Evolutionary conservation across 192 early-diverging fungal genomes (phyloP).

Genomic region (Entomortierella chlamydospora): DNA sequence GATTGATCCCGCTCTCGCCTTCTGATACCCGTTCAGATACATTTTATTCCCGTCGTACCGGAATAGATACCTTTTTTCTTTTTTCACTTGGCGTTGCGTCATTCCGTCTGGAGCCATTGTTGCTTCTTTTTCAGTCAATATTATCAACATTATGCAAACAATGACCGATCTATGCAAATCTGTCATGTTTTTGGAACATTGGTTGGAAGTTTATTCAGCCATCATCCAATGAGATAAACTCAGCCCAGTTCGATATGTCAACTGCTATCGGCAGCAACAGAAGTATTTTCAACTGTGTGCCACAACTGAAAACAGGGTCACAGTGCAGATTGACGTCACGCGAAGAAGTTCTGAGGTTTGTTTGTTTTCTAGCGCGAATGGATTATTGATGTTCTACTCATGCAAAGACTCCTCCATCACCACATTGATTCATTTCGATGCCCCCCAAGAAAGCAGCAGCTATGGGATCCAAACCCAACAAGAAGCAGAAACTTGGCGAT

Average conservation of each 20-base stretch:
- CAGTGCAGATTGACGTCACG: slow-evolving; percentile 31
- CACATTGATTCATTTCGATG: slow-evolving; percentile 9
- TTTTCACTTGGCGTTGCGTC: no score
- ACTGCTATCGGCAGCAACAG: no score
- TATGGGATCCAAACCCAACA: slow-evolving; percentile 34
- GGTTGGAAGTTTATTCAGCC: no score
- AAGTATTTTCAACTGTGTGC: no score
- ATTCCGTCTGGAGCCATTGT: no score
- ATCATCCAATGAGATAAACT: no score
- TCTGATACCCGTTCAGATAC: neutral
- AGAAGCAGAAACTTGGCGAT: slow-evolving; percentile 29
- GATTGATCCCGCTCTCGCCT: neutral
- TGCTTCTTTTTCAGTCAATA: no score
- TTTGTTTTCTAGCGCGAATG: neutral
- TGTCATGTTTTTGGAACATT: no score
- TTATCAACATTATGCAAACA: no score
- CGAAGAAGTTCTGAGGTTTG: neutral
- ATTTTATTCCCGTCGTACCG: neutral
- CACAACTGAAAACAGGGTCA: no score
- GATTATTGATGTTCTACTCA: neutral
- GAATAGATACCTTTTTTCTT: neutral
- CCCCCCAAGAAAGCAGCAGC: slow-evolving; percentile 46
- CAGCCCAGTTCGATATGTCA: no score
- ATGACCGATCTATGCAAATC: no score
- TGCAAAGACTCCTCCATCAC: neutral